A percentile compares a stretch with the other conserved stretches of the same genome.
phyloP scores from a whole-genome alignment of 2,329 filamentous ascomycete species.

The Fusarium circinatum region DNA sequence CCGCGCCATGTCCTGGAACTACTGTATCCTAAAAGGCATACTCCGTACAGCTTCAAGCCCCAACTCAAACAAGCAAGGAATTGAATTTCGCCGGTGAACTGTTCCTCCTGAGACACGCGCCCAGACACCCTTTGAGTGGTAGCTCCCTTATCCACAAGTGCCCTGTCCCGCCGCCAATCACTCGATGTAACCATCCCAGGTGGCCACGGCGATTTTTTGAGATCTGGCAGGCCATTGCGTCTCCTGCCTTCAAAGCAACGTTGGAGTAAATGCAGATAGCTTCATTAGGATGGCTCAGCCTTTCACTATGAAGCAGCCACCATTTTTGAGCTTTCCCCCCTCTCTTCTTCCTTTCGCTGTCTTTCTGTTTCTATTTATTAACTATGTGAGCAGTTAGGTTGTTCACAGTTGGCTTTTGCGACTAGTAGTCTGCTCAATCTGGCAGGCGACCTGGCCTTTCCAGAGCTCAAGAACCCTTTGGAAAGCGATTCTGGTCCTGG shows the following conservation, averaged over 20 bases:
- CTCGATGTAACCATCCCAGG: constrained; percentile 44
- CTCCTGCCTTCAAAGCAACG: constrained; percentile 34
- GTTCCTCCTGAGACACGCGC: constrained; percentile 43
- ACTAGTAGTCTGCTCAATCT: background rate
- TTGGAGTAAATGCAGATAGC: constrained; percentile 33
- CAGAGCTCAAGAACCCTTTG: background rate
- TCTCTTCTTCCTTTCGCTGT: constrained; percentile 3
- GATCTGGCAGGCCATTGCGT: constrained; percentile 44
- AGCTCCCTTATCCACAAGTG: constrained; percentile 36
- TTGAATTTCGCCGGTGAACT: constrained; percentile 39
- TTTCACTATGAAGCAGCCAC: constrained; percentile 12
- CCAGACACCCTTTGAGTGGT: constrained; percentile 42
- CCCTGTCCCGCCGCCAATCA: constrained; percentile 32
- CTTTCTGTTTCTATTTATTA: background rate
- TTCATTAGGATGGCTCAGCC: constrained; percentile 27
- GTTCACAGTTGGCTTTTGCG: constrained; percentile 12
- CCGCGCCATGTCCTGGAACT: constrained; percentile 23
- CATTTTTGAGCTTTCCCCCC: constrained; percentile 2
- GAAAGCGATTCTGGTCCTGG: constrained; percentile 32
- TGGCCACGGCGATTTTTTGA: constrained; percentile 42
- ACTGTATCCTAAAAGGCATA: constrained; percentile 17
- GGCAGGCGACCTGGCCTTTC: constrained; percentile 3
- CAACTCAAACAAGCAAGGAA: constrained; percentile 33
- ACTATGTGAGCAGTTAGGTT: background rate
- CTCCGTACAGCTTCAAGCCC: background rate